These are phyloP conservation scores for Calonectria pseudoreteaudii DNA, from an alignment of 2,329 filamentous ascomycete genomes.

Conservation along the genomic window DNA sequence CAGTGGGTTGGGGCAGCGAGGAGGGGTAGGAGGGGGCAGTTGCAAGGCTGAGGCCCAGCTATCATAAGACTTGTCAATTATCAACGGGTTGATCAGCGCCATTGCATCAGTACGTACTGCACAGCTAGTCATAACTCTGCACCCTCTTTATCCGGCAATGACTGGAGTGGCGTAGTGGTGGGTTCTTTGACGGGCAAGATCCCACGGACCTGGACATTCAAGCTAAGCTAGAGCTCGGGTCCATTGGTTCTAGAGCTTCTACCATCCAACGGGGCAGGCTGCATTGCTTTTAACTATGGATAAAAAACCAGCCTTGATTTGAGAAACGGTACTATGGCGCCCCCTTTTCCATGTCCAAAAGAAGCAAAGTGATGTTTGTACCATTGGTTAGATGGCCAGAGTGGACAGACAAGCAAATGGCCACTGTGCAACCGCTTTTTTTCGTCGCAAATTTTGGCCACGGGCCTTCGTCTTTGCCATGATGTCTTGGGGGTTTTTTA, in stretches of 20 bases:
- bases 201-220: conserved; percentile 4
- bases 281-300: not conserved
- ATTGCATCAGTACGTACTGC: not conserved
- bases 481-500: not conserved
- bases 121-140: not conserved
- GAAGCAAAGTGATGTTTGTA: not conserved
- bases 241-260: conserved; percentile 12
- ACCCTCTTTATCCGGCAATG: not conserved
- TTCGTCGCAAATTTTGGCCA: not conserved
- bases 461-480: not conserved
- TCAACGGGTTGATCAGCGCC: conserved; percentile 20
- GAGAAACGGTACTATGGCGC: no score
- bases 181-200: not conserved
- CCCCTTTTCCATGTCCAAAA: not conserved
- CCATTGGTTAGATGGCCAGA: not conserved
- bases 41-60: conserved; percentile 14
- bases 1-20: not conserved
- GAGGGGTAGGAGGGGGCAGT: conserved; percentile 1
- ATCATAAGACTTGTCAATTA: conserved; percentile 4
- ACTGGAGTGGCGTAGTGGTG: not conserved
- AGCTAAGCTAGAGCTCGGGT: conserved; percentile 15
- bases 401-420: not conserved
- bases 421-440: not conserved
- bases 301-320: not conserved
- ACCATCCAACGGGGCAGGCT: conserved; percentile 13